A percentile compares a stretch with the other conserved stretches of the same genome.
phyloP scores from a whole-genome alignment of 345 rosid genomes.

The Acer yangbiense region DNA sequence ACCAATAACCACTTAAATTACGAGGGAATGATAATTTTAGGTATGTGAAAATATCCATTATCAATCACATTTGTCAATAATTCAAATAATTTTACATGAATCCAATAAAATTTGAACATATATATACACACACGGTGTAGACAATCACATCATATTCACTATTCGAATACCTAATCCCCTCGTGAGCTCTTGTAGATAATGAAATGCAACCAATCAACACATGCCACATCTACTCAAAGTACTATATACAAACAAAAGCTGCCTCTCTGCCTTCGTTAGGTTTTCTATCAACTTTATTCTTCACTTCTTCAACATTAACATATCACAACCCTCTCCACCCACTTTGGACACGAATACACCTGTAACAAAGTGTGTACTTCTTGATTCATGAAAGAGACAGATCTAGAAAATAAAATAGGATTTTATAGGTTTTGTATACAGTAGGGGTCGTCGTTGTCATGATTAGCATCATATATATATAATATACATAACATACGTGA shows the following conservation, averaged over 20 bases:
- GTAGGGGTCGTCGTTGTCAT: slow-evolving; percentile 2
- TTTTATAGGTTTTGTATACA: background rate
- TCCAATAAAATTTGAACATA: background rate
- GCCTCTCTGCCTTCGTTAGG: background rate
- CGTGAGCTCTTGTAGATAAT: background rate
- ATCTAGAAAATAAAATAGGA: too few species aligned
- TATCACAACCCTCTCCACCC: slow-evolving; percentile 1
- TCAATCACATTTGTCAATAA: background rate
- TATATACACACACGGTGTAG: too few species aligned
- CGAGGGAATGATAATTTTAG: too few species aligned
- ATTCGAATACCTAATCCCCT: slow-evolving; percentile 11
- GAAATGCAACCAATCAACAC: slow-evolving; percentile 3
- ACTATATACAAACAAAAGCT: too few species aligned
- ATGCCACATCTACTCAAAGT: background rate
- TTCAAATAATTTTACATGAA: background rate
- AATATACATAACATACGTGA: slow-evolving; percentile 9
- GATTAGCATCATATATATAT: background rate
- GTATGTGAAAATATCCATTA: too few species aligned
- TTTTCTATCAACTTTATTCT: background rate
- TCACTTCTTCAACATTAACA: background rate
- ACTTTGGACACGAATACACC: slow-evolving; percentile 1
- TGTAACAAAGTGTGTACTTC: background rate
- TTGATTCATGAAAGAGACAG: background rate
- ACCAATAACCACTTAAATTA: too few species aligned
- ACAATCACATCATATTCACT: slow-evolving; percentile 8